Evolutionary conservation across 306 rosid species (phyloP), one percentile per base, ranked within the genome.

Genomic region (Benincasa hispida): DNA sequence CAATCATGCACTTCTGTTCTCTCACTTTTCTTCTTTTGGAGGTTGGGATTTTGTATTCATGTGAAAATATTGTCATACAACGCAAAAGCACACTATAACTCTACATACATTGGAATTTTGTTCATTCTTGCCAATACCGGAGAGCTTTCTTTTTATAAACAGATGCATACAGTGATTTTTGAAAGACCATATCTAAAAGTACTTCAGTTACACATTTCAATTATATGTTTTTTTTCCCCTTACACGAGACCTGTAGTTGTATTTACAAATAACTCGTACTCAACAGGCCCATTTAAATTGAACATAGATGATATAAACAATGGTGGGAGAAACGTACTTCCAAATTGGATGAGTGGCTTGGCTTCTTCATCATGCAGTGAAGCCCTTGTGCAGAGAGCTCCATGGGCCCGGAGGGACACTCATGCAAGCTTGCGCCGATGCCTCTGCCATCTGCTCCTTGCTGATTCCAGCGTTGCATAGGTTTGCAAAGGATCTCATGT

Each of bases 401-500:
- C 96, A 88, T 6, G 78, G 88, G 65, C 72, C 80, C 18, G 87
- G 56, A 48, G 98, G 99, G 76, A 90, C 24, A 62, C 58, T 83
- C 74, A 55, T 51, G 73, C 98, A 95, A 54, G 96, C 93, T 86
- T 95, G 97, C 10, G 97, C 87, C 0, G 97, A 85, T 39, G 92
- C 93, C 84, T 82, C 93, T 2, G 81, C 85, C 98, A 95, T 89
- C 87, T 89, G 89, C 78, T 86, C 87, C 48, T 79, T 82, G 67
- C 53, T 53, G 48, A 88, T 84, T 81, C 97, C 90, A 12, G 90
- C 92, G 27, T 95, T 95, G 90, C 99, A 92, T 76, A 95, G 78
- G 89, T 92, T 95, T 32, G 96, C 97, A 27, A 95, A 85, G 69
- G 99, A 89, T 54, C 98, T 81, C 99, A 92, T 92, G 77, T 92